Evolutionary conservation across 306 rosid species (phyloP).

Genomic region (Dryas drummondii): DNA sequence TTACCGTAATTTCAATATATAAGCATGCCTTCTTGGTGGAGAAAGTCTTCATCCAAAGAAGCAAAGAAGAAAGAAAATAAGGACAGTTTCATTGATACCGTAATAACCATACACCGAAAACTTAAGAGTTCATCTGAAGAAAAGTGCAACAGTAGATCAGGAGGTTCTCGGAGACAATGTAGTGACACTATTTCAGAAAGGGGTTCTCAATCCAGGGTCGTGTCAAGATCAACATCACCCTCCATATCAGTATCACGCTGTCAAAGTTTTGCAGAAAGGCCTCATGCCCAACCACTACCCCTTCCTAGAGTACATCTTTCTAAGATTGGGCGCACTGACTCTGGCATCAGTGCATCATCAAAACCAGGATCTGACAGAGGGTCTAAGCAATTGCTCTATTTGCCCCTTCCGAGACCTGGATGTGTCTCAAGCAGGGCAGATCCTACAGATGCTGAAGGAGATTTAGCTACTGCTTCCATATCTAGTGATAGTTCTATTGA

Average conservation of each 20-base stretch:
- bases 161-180: conserved; percentile 54
- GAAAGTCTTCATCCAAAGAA: conserved; percentile 78
- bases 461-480: conserved; percentile 57
- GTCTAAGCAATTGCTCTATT: conserved; percentile 55
- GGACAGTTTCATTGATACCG: conserved; percentile 70
- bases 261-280: conserved; percentile 90
- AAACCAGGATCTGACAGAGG: conserved; percentile 50
- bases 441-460: conserved; percentile 71
- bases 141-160: conserved; percentile 56
- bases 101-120: conserved; percentile 66
- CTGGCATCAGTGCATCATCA: conserved; percentile 56
- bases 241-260: conserved; percentile 80
- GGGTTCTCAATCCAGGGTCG: conserved; percentile 63
- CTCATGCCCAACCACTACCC: conserved; percentile 88
- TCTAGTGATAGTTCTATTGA: conserved; percentile 74
- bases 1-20: conserved; percentile 20
- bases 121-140: conserved; percentile 67
- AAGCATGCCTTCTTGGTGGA: conserved; percentile 92
- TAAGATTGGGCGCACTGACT: conserved; percentile 58
- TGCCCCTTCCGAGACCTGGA: conserved; percentile 68
- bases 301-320: conserved; percentile 71
- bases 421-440: conserved; percentile 49
- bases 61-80: conserved; percentile 64
- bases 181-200: conserved; percentile 76
- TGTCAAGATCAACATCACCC: conserved; percentile 78